These are phyloP conservation scores for Teratosphaeria viscida DNA, from an alignment of 2,329 filamentous ascomycete species.

Conservation along the genomic window DNA sequence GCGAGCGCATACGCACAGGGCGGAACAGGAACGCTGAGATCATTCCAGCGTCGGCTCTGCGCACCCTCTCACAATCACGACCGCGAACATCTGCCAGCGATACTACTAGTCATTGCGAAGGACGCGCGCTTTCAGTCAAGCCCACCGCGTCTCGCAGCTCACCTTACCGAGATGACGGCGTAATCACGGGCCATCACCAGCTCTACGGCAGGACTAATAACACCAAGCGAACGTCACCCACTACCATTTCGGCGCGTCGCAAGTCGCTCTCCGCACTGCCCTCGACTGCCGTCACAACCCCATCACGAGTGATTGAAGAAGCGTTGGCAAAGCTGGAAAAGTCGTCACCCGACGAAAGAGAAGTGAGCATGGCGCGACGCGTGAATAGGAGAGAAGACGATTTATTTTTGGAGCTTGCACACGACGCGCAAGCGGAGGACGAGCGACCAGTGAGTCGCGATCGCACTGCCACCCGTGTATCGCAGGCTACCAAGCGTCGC, in stretches of 20 bases:
- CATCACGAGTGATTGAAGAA: not conserved
- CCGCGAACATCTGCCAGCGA: not conserved
- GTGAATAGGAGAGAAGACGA: constrained; percentile 3
- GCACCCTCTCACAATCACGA: not conserved
- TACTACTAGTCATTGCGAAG: too few species aligned
- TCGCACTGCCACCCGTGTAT: constrained; percentile 17
- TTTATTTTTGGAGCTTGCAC: constrained; percentile 11
- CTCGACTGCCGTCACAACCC: not conserved
- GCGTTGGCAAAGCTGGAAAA: not conserved
- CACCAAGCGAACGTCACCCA: not conserved
- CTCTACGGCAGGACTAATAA: not conserved
- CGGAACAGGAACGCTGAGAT: not conserved
- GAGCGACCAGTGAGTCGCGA: constrained; percentile 1
- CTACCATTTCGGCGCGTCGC: not conserved
- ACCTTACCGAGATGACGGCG: not conserved
- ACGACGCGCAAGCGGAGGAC: constrained; percentile 2
- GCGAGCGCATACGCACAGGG: not conserved
- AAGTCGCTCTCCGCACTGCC: not conserved
- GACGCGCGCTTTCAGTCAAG: not conserved
- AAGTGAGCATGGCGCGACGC: constrained; percentile 2
- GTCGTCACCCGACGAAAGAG: not conserved
- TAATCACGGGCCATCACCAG: not conserved
- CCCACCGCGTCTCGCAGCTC: not conserved
- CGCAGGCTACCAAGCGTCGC: constrained; percentile 39
- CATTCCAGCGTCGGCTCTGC: not conserved